phyloP scores from a whole-genome alignment of 1,284 basidiomycete species.

The Leccinum solheimii region DNA sequence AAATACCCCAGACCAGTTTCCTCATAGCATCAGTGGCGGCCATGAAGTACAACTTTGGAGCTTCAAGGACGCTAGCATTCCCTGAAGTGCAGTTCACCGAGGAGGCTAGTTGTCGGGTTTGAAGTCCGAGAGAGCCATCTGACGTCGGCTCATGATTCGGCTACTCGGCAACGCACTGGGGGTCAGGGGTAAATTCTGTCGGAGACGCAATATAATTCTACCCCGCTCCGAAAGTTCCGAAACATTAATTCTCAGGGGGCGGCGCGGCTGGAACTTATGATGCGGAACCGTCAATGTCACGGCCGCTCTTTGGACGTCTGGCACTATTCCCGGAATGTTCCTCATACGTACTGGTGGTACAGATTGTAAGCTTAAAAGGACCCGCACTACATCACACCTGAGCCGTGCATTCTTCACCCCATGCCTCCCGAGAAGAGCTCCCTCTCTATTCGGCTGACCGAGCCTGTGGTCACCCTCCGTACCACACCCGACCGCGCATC shows the following conservation, averaged over 20 bases:
- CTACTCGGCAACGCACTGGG: neutral
- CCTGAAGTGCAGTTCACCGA: neutral
- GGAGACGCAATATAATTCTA: neutral
- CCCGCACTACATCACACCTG: neutral
- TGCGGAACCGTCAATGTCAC: conserved; percentile 4
- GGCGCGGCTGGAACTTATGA: conserved; percentile 9
- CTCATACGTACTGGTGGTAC: neutral
- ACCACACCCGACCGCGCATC: conserved; percentile 41
- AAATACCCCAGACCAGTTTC: neutral
- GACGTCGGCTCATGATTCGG: neutral
- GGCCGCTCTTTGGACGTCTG: neutral
- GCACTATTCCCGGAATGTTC: neutral
- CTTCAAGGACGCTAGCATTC: neutral
- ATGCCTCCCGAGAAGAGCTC: conserved; percentile 36
- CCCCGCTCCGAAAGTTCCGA: neutral
- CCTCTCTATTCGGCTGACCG: conserved; percentile 71
- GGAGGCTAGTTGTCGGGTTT: neutral
- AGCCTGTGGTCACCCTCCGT: conserved; percentile 81
- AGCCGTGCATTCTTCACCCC: neutral
- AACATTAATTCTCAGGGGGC: neutral
- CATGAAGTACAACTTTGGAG: neutral
- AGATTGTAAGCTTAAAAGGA: conserved; percentile 2
- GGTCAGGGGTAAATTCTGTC: neutral
- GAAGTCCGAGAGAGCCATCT: neutral
- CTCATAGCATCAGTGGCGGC: neutral